Percentiles rank a stretch among this genome's conserved stretches.
These are phyloP conservation scores for Chaetothyriales sp. DNA, from an alignment of 2,329 filamentous ascomycete genomes.

Conservation along the genomic window DNA sequence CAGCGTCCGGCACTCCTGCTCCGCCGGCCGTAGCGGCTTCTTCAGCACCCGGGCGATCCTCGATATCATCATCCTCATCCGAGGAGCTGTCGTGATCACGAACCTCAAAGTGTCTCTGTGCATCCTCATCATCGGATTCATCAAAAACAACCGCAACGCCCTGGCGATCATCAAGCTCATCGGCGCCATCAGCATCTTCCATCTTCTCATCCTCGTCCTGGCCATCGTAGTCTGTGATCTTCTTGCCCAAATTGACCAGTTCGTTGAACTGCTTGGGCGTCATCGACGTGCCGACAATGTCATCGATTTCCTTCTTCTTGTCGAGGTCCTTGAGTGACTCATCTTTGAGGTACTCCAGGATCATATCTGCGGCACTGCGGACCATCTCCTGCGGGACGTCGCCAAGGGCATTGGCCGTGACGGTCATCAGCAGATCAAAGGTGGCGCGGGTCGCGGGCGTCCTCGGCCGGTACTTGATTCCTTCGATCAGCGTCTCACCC, in stretches of 20 bases:
- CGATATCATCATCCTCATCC: constrained; percentile 53
- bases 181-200: constrained; percentile 53
- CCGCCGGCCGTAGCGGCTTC: constrained; percentile 36
- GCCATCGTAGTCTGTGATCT: constrained; percentile 95
- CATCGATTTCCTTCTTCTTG: constrained; percentile 95
- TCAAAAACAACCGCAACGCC: constrained; percentile 97
- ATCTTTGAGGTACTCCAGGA: constrained; percentile 84
- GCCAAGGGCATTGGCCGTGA: constrained; percentile 75
- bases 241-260: constrained; percentile 89
- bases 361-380: constrained; percentile 82
- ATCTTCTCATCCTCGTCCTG: constrained; percentile 91
- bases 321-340: constrained; percentile 94
- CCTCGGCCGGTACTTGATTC: constrained; percentile 78
- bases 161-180: constrained; percentile 82
- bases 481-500: constrained; percentile 76
- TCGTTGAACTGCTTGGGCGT: constrained; percentile 91
- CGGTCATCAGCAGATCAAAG: constrained; percentile 85
- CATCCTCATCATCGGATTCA: constrained; percentile 73
- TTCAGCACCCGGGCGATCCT: constrained; percentile 43
- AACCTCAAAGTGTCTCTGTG: constrained; percentile 74
- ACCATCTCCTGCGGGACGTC: constrained; percentile 88
- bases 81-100: constrained; percentile 67
- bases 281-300: constrained; percentile 72
- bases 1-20: constrained; percentile 28
- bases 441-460: constrained; percentile 84